Percentiles rank a stretch among this genome's conserved stretches.
phyloP scores from a whole-genome alignment of 179 eudicot species.

The Silene coronaria region DNA sequence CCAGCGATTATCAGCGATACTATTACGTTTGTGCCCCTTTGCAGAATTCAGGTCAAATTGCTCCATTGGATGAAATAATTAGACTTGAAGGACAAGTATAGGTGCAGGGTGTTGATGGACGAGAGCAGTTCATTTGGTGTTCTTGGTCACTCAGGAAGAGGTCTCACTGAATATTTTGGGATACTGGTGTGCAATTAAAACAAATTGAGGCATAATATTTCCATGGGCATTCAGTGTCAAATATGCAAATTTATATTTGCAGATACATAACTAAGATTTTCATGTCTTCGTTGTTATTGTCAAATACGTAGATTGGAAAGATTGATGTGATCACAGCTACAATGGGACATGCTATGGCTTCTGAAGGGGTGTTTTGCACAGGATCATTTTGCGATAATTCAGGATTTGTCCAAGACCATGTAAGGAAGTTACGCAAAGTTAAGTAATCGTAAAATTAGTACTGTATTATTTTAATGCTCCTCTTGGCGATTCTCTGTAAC shows the following conservation, averaged over 20 bases:
- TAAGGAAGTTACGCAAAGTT: neutral
- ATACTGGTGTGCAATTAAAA: conserved; percentile 55
- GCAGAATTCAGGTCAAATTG: too few relatives aligned
- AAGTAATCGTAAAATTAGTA: too few relatives aligned
- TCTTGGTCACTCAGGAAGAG: conserved; percentile 83
- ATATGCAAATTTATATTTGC: neutral
- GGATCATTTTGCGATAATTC: conserved; percentile 27
- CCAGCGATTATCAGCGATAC: neutral
- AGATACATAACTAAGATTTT: neutral
- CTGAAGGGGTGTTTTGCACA: conserved; percentile 97
- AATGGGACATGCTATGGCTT: conserved; percentile 81
- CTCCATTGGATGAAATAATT: too few relatives aligned
- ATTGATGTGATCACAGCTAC: conserved; percentile 84
- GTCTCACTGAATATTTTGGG: conserved; percentile 69
- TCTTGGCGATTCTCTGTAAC: too few relatives aligned
- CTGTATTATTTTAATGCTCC: too few relatives aligned
- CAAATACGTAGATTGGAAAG: conserved; percentile 54
- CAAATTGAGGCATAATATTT: neutral
- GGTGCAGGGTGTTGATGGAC: conserved; percentile 68
- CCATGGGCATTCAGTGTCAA: neutral
- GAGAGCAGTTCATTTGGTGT: conserved; percentile 95
- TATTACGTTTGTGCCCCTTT: too few relatives aligned
- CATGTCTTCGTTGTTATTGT: neutral
- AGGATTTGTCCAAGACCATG: neutral
- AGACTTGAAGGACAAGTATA: too few relatives aligned